Evolutionary conservation across 345 rosid species (phyloP).

Genomic region (Psidium guajava): DNA sequence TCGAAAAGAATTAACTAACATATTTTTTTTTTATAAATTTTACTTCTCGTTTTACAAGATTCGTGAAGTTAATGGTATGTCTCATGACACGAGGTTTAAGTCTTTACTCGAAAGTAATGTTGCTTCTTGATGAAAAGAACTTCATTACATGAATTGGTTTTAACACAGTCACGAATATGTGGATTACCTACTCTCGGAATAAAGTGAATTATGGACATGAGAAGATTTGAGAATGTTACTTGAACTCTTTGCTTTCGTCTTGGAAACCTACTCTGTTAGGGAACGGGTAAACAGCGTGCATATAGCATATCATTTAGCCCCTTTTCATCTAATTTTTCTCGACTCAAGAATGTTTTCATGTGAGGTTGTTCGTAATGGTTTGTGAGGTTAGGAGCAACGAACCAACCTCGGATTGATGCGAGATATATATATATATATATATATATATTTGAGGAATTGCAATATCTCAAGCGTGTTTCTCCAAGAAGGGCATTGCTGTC

Average conservation of each 20-base stretch:
- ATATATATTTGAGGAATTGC: not conserved
- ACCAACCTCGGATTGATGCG: no score
- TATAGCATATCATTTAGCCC: not conserved
- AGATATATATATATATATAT: no score
- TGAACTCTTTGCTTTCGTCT: not conserved
- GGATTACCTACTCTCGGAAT: fast-evolving
- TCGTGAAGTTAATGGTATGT: not conserved
- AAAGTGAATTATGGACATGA: not conserved
- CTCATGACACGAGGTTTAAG: not conserved
- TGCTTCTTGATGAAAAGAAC: not conserved
- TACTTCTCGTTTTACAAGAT: not conserved
- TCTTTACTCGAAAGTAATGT: not conserved
- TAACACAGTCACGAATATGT: not conserved
- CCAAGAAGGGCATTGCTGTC: not conserved
- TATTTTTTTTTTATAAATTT: not conserved
- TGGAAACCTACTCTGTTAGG: not conserved
- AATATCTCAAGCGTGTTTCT: not conserved
- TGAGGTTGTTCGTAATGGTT: no score
- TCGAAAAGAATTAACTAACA: not conserved
- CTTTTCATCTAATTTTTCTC: not conserved
- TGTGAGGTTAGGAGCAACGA: no score
- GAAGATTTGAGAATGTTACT: not conserved
- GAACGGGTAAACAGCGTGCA: not conserved
- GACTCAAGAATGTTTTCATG: not conserved
- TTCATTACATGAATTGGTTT: not conserved